A percentile compares a stretch with the other conserved stretches of the same genome.
Conservation (phyloP, 495 filamentous ascomycete species). For the Hypoxylon crocopeplum region DNA sequence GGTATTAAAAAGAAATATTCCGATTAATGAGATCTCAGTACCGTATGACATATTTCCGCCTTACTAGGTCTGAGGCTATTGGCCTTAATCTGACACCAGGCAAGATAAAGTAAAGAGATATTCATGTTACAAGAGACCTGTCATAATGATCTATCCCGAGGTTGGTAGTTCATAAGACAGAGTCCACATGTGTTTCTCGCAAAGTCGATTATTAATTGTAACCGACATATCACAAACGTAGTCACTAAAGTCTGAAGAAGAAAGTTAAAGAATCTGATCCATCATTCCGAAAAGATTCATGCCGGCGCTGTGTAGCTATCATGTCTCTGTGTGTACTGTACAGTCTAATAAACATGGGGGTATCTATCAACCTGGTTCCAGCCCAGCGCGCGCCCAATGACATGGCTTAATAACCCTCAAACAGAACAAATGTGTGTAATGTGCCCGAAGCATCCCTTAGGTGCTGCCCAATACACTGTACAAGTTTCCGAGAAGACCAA, state of each 20-base stretch:
- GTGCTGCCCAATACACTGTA: constrained; percentile 43
- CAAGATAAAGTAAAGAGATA: not conserved
- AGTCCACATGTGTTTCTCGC: not conserved
- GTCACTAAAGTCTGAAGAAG: not conserved
- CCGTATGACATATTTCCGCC: constrained; percentile 11
- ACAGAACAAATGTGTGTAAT: constrained; percentile 40
- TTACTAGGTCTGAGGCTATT: constrained; percentile 18
- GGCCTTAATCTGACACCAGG: not conserved
- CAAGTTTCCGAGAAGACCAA: constrained; percentile 35
- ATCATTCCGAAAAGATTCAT: constrained; percentile 43
- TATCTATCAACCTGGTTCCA: constrained; percentile 58
- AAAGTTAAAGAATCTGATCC: constrained; percentile 34
- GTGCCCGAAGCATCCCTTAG: constrained; percentile 33
- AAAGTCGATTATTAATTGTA: too few species aligned
- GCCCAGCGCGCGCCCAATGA: constrained; percentile 48
- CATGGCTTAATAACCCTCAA: constrained; percentile 42
- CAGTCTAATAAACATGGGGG: constrained; percentile 54
- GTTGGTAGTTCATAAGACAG: not conserved
- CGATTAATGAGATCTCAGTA: constrained; percentile 16
- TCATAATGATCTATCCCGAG: constrained; percentile 22
- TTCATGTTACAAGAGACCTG: constrained; percentile 24
- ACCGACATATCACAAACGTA: too few species aligned
- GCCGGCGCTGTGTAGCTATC: constrained; percentile 52
- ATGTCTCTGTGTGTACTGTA: constrained; percentile 52
- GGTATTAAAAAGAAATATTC: constrained; percentile 13